Conservation (phyloP, 768 basidiomycete genomes). For the Lactarius deliciosus region DNA sequence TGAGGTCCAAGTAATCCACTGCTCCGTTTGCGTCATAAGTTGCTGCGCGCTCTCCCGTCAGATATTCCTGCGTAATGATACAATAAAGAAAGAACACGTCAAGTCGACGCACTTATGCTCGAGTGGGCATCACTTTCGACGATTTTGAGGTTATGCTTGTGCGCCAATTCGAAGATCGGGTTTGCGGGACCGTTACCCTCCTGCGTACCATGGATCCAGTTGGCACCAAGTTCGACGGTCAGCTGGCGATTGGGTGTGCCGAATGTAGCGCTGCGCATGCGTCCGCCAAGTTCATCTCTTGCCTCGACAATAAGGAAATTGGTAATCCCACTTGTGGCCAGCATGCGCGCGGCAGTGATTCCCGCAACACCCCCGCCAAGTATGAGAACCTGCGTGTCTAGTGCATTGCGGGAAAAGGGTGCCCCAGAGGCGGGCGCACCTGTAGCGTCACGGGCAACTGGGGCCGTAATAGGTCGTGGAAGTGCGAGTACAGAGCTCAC, state of each 20-base stretch:
- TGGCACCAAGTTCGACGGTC: slow-evolving; percentile 45
- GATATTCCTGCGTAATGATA: neutral
- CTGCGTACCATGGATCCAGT: slow-evolving; percentile 45
- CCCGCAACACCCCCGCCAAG: slow-evolving; percentile 67
- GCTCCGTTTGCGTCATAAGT: slow-evolving; percentile 51
- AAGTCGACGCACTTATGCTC: slow-evolving; percentile 36
- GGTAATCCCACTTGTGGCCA: slow-evolving; percentile 50
- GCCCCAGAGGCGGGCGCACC: too few relatives aligned
- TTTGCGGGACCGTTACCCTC: slow-evolving; percentile 48
- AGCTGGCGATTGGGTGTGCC: slow-evolving; percentile 39
- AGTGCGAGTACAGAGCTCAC: neutral
- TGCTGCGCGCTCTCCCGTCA: slow-evolving; percentile 35
- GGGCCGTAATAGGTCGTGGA: neutral
- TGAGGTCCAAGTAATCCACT: slow-evolving; percentile 46
- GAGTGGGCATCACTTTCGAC: slow-evolving; percentile 39
- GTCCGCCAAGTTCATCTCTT: slow-evolving; percentile 52
- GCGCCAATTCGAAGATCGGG: slow-evolving; percentile 54
- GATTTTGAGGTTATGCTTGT: slow-evolving; percentile 49
- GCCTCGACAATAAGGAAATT: slow-evolving; percentile 60
- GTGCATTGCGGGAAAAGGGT: too few relatives aligned
- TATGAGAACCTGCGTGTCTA: slow-evolving; percentile 46
- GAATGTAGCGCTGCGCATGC: slow-evolving; percentile 47
- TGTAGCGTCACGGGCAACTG: neutral
- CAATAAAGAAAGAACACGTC: slow-evolving; percentile 33
- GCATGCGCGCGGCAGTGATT: slow-evolving; percentile 58